Conservation (phyloP, 176 grass and related monocot species). For the Oryza meridionalis region DNA sequence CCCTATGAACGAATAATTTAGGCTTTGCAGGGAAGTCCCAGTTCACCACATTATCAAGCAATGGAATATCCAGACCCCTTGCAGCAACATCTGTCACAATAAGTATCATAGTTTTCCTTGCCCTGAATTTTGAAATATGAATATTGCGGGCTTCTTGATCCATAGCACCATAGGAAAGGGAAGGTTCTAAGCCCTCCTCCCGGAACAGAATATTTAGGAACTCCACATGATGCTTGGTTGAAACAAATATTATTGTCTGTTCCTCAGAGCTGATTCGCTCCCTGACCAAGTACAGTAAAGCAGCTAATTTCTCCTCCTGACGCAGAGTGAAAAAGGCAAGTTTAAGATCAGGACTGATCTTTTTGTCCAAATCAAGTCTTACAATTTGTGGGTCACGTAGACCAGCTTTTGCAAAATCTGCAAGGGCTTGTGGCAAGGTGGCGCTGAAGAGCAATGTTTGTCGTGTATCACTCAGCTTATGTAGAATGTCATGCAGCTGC, state of each 20-base stretch:
- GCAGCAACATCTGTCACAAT: constrained; percentile 99
- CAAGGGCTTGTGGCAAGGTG: constrained; percentile 77
- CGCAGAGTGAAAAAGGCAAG: constrained; percentile 79
- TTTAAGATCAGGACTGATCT: constrained; percentile 92
- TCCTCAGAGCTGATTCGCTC: constrained; percentile 80
- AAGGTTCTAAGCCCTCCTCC: constrained; percentile 81
- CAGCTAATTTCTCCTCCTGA: constrained; percentile 90
- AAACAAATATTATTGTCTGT: constrained; percentile 94
- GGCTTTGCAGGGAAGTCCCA: constrained; percentile 96
- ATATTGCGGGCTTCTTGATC: constrained; percentile 94
- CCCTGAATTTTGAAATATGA: constrained; percentile 85
- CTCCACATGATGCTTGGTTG: constrained; percentile 95
- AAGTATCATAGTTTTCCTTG: constrained; percentile 88
- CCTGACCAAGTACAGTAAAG: constrained; percentile 86
- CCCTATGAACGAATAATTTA: constrained; percentile 94
- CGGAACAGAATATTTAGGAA: constrained; percentile 90
- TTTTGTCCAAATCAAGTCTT: constrained; percentile 86
- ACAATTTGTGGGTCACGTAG: constrained; percentile 79
- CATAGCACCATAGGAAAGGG: constrained; percentile 94
- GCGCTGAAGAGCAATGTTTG: constrained; percentile 97
- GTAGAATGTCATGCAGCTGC: constrained; percentile 77
- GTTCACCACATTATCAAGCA: constrained; percentile 99
- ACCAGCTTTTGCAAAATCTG: constrained; percentile 92
- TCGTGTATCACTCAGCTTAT: constrained; percentile 65
- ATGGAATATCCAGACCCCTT: constrained; percentile 92